phyloP scores from a whole-genome alignment of 257 asterid genomes.

The Ocimum tenuiflorum region DNA sequence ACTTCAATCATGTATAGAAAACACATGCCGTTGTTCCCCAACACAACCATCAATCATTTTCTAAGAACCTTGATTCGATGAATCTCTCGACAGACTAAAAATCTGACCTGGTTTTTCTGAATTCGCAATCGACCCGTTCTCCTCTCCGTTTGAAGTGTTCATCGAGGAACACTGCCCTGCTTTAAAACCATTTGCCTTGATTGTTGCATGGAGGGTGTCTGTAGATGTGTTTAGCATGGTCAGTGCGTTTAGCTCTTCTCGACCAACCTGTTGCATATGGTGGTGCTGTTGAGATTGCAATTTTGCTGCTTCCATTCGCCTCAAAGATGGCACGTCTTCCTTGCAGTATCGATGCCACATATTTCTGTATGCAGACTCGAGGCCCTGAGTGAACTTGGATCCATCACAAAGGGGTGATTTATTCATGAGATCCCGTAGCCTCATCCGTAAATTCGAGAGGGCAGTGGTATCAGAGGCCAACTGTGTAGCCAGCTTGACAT shows the following conservation, averaged over 20 bases:
- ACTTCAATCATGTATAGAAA: constrained; percentile 22
- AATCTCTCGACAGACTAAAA: background rate
- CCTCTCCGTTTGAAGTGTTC: constrained; percentile 33
- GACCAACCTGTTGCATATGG: too few species aligned
- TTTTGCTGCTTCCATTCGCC: constrained; percentile 38
- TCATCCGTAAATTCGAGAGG: constrained; percentile 68
- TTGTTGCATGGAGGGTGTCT: constrained; percentile 12
- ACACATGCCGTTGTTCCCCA: background rate
- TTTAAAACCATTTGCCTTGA: constrained; percentile 50
- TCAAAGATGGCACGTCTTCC: constrained; percentile 75
- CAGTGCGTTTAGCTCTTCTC: constrained; percentile 15
- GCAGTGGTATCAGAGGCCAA: constrained; percentile 64
- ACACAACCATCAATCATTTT: too few species aligned
- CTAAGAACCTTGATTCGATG: background rate
- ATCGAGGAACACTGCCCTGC: constrained; percentile 26
- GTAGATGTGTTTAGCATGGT: constrained; percentile 15
- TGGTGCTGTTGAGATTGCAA: constrained; percentile 27
- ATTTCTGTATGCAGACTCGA: constrained; percentile 61
- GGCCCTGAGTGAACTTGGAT: constrained; percentile 49
- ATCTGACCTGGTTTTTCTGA: too few species aligned
- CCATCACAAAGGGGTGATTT: constrained; percentile 89
- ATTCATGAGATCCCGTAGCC: constrained; percentile 71
- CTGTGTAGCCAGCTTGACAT: constrained; percentile 59
- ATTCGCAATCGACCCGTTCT: constrained; percentile 32
- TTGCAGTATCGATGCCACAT: constrained; percentile 86